Evolutionary conservation across 139 green algal genomes (phyloP).

Genomic region (Volvox reticuliferus): DNA sequence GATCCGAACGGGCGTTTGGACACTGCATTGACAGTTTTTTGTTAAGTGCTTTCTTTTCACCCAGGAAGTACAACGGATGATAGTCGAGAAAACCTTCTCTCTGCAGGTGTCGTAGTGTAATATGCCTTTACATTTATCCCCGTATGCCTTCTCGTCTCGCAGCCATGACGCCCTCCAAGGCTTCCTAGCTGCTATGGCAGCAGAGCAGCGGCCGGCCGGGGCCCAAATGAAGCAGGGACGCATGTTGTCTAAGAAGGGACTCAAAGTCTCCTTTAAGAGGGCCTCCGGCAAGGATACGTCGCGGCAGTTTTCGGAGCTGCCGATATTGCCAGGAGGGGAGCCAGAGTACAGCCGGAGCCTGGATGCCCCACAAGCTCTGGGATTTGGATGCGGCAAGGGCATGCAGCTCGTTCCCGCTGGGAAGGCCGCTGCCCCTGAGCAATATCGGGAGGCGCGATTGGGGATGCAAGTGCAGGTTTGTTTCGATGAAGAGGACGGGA

Average conservation of each 20-base stretch:
- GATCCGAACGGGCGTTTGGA: no score
- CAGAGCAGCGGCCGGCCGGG: background rate
- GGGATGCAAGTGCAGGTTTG: slow-evolving; percentile 18
- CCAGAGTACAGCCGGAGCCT: background rate
- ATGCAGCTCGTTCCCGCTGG: background rate
- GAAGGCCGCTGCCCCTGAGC: background rate
- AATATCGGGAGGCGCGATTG: background rate
- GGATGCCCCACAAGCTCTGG: background rate
- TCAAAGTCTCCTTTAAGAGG: background rate
- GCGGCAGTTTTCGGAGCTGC: background rate
- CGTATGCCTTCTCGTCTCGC: background rate
- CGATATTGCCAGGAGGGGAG: background rate
- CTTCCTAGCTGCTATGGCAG: background rate
- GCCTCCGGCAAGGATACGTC: background rate
- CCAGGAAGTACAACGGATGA: no score
- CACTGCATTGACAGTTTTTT: no score
- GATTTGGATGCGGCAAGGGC: slow-evolving; percentile 20
- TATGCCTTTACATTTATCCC: no score
- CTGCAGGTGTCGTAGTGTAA: no score
- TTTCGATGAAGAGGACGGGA: background rate
- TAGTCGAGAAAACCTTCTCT: no score
- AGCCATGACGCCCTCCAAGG: background rate
- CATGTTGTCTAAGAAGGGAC: background rate
- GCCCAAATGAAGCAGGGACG: background rate
- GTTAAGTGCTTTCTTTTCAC: no score